Base-by-base conservation (phyloP, 1,139 yeast genomes). In the Yamadazyma triangularis region DNA sequence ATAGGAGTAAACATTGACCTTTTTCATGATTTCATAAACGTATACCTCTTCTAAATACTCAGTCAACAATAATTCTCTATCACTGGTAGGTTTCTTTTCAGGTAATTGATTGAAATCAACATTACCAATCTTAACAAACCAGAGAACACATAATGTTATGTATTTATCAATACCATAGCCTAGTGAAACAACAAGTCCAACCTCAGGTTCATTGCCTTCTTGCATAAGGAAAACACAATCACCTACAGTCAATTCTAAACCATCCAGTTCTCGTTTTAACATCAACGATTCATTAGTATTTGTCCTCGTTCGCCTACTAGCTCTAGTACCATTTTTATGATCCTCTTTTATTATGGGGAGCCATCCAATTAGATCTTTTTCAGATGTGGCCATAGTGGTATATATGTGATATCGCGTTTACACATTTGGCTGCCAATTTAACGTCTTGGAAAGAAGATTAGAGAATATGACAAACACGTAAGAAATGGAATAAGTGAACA, bases 31-130 rank as follows among this genome's bases (percentile, higher is more conserved):
- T 4, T 21, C 28, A 12, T 10, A 3, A 3, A 13, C 23, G 15
- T 20, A 18, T 8, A 26, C 12, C 12, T 20, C 13, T 8, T 19
- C 16, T 7, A 20, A 6, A 15, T 18, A 13, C 5, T 13, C 14
- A 3, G 28, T n/a, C 16, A 26, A 19, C 8, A 26, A 26, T 4
- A 26, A 15, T 13, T 26, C 28, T 8, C 20, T 18, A 6, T 19
- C 28, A 18, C 9, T 9, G 6, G 6, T 9, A 7, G 20, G 20
- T 18, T 18, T 18, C 9, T 9, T 9, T 7, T 6, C 6, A n/a
- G n/a, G n/a, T n/a, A n/a, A n/a, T 7, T 7, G 6, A 6, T 18
- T 9, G 9, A 18, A 7, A 18, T 18, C 20, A 7, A 18, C 20
- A 18, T 18, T 18, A 18, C 20, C 9, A 18, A 7, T 7, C 20